These are phyloP conservation scores for Dactylorhiza incarnata DNA, from an alignment of 106 monocot species.

Conservation along the genomic window DNA sequence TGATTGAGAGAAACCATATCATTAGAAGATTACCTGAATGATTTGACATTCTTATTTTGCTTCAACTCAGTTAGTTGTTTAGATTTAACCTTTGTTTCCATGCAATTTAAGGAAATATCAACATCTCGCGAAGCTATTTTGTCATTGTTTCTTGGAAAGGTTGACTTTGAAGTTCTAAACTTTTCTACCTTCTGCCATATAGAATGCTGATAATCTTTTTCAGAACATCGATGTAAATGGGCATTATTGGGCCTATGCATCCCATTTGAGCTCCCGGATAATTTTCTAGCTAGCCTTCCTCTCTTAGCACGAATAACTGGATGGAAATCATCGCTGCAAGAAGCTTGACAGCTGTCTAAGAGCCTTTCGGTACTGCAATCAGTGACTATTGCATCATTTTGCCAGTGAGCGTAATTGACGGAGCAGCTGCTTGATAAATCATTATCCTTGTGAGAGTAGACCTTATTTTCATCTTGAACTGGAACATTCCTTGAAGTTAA, in stretches of 20 bases:
- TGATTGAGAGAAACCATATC: slow-evolving; percentile 6
- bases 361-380: slow-evolving; percentile 25
- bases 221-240: slow-evolving; percentile 10
- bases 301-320: slow-evolving; percentile 35
- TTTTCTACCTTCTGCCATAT: slow-evolving; percentile 71
- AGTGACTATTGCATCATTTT: slow-evolving; percentile 15
- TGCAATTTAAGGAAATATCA: slow-evolving; percentile 12
- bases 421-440: slow-evolving; percentile 12
- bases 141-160: slow-evolving; percentile 4
- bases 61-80: slow-evolving; percentile 9
- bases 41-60: slow-evolving; percentile 17
- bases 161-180: neutral
- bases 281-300: slow-evolving; percentile 32
- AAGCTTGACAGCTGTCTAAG: slow-evolving; percentile 29
- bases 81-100: slow-evolving; percentile 6
- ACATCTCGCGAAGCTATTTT: slow-evolving; percentile 6
- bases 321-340: slow-evolving; percentile 35
- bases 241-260: neutral
- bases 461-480: neutral
- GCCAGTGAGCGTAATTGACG: neutral
- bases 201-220: slow-evolving; percentile 29
- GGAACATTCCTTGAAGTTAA: slow-evolving; percentile 1
- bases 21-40: slow-evolving; percentile 13
- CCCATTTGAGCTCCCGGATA: slow-evolving; percentile 11
- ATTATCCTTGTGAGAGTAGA: slow-evolving; percentile 8